Percentiles rank a stretch among this genome's conserved stretches.
Evolutionary conservation across 192 early-diverging fungal genomes (phyloP).

Genomic region (Coemansia sp.): DNA sequence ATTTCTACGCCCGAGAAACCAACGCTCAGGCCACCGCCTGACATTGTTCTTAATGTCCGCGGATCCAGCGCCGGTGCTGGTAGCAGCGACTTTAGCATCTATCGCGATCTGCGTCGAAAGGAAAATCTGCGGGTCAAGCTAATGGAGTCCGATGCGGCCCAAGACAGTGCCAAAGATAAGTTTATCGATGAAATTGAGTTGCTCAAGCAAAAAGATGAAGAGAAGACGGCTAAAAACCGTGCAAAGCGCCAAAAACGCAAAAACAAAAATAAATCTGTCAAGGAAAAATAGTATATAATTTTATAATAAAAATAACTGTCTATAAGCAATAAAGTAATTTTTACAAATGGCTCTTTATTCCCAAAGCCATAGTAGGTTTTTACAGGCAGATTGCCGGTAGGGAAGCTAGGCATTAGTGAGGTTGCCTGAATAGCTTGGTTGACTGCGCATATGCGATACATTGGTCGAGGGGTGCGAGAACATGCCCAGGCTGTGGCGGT

Average conservation of each 20-base stretch:
- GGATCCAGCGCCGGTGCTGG: slow-evolving; percentile 95
- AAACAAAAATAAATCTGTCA: slow-evolving; percentile 49
- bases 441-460: slow-evolving; percentile 21
- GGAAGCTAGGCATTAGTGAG: background rate
- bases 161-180: slow-evolving; percentile 61
- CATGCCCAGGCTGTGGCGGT: slow-evolving; percentile 21
- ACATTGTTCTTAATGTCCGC: slow-evolving; percentile 86
- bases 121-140: slow-evolving; percentile 79
- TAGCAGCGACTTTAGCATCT: slow-evolving; percentile 95
- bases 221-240: slow-evolving; percentile 85
- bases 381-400: background rate
- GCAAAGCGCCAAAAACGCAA: slow-evolving; percentile 81
- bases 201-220: slow-evolving; percentile 68
- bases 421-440: slow-evolving; percentile 13
- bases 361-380: slow-evolving; percentile 3
- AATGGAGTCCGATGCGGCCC: slow-evolving; percentile 63
- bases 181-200: slow-evolving; percentile 63
- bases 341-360: background rate
- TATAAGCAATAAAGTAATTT: background rate
- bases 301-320: background rate
- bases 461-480: slow-evolving; percentile 7
- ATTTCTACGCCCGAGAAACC: slow-evolving; percentile 62
- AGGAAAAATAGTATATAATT: slow-evolving; percentile 21
- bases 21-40: slow-evolving; percentile 64
- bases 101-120: slow-evolving; percentile 79